Evolutionary conservation across 768 basidiomycete genomes (phyloP).

Genomic region (Leccinum boreale): DNA sequence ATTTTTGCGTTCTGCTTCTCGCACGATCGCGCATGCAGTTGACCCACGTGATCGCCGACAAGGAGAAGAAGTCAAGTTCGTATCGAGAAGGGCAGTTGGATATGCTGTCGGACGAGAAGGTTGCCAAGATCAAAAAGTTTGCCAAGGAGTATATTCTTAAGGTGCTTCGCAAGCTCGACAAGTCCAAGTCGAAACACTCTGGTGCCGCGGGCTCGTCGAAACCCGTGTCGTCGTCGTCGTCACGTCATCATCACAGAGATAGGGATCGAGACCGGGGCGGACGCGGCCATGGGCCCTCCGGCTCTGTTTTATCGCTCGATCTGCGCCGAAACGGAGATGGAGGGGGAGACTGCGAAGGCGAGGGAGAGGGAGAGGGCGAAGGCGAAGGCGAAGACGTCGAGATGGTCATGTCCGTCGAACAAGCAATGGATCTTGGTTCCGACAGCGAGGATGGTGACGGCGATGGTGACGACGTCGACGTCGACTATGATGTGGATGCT

Average conservation of each 20-base stretch:
- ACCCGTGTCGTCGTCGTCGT: constrained; percentile 16
- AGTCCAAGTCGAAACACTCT: constrained; percentile 23
- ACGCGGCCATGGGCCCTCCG: constrained; percentile 8
- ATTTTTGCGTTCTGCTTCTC: neutral
- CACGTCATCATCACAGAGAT: neutral
- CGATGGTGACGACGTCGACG: neutral
- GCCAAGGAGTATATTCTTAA: constrained; percentile 88
- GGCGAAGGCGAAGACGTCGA: constrained; percentile 25
- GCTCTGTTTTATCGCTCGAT: constrained; percentile 11
- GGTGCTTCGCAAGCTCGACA: constrained; percentile 65
- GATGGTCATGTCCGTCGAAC: constrained; percentile 41
- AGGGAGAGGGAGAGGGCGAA: neutral
- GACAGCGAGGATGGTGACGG: constrained; percentile 31
- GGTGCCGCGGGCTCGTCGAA: constrained; percentile 10
- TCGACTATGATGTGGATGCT: neutral
- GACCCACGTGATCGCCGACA: constrained; percentile 82
- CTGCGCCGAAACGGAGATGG: constrained; percentile 10
- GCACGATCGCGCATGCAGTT: constrained; percentile 47
- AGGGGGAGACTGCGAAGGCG: constrained; percentile 3
- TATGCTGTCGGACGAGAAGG: constrained; percentile 80
- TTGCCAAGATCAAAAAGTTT: constrained; percentile 87
- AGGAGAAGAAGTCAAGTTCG: constrained; percentile 88
- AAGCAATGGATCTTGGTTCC: constrained; percentile 44
- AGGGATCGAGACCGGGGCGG: constrained; percentile 4
- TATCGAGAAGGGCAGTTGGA: constrained; percentile 77